phyloP scores from a whole-genome alignment of 1,284 basidiomycete species.

The Mycosarcoma mackinlayi region DNA sequence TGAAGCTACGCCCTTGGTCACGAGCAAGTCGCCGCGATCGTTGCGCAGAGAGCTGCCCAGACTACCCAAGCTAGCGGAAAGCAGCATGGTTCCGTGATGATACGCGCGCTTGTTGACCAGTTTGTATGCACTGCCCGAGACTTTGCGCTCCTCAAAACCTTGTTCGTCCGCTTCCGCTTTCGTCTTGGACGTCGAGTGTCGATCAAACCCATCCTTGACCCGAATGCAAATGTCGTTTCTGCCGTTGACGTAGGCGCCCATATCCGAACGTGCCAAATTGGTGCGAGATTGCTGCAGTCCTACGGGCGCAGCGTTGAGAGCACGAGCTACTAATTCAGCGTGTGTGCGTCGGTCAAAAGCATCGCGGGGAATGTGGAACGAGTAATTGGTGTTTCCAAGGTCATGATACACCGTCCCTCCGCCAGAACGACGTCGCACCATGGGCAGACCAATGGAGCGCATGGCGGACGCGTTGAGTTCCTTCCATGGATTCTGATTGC shows the following conservation, averaged over 20 bases:
- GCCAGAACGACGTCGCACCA: constrained; percentile 87
- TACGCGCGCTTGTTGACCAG: constrained; percentile 90
- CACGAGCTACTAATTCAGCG: constrained; percentile 80
- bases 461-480: constrained; percentile 83
- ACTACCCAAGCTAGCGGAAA: constrained; percentile 69
- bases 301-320: constrained; percentile 74
- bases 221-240: constrained; percentile 78
- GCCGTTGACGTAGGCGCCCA: constrained; percentile 77
- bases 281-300: constrained; percentile 13
- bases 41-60: constrained; percentile 70
- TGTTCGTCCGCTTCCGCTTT: constrained; percentile 14
- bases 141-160: constrained; percentile 71
- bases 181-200: constrained; percentile 14
- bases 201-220: constrained; percentile 77
- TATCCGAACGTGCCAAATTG: constrained; percentile 6
- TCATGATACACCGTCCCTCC: constrained; percentile 99
- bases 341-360: constrained; percentile 85
- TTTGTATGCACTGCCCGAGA: constrained; percentile 98
- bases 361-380: constrained; percentile 85
- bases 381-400: constrained; percentile 96
- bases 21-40: constrained; percentile 80
- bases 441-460: constrained; percentile 74
- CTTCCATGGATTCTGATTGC: constrained; percentile 99
- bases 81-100: constrained; percentile 99
- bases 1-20: constrained; percentile 85